Conservation (phyloP, 2,329 filamentous ascomycete species). For the Paramyrothecium sp. region DNA sequence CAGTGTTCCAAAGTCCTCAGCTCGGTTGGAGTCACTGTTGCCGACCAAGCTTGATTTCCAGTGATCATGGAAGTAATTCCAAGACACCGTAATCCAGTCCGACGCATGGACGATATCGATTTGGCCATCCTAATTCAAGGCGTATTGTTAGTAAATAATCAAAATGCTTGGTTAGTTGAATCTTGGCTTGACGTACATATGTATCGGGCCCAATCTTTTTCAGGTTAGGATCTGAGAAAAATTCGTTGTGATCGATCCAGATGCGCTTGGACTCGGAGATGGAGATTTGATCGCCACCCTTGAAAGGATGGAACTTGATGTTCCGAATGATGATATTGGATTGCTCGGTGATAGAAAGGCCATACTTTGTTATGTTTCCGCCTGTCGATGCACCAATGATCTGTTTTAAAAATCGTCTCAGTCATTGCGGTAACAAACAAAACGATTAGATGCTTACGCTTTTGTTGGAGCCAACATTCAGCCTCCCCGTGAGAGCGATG, state of each 20-base stretch:
- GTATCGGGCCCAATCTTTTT: constrained; percentile 29
- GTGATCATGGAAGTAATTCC: constrained; percentile 49
- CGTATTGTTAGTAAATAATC: background rate
- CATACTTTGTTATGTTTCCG: constrained; percentile 32
- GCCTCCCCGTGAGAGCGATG: constrained; percentile 31
- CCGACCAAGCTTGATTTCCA: constrained; percentile 46
- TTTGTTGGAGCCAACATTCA: constrained; percentile 44
- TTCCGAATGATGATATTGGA: constrained; percentile 41
- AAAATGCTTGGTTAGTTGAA: background rate
- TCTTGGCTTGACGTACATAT: constrained; percentile 20
- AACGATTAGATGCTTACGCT: constrained; percentile 17
- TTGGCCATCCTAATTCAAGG: constrained; percentile 35
- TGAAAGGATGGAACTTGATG: constrained; percentile 30
- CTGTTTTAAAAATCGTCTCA: background rate
- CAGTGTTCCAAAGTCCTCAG: constrained; percentile 40
- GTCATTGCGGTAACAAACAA: background rate
- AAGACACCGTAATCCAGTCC: constrained; percentile 44
- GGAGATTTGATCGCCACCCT: constrained; percentile 40
- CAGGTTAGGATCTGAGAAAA: constrained; percentile 35
- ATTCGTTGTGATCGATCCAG: constrained; percentile 48
- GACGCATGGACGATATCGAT: constrained; percentile 42
- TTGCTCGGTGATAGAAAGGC: constrained; percentile 30
- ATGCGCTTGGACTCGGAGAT: constrained; percentile 41
- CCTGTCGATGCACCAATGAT: constrained; percentile 32
- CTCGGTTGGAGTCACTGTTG: constrained; percentile 35